Evolutionary conservation across 306 rosid species (phyloP).

Genomic region (Echinosophora koreensis): DNA sequence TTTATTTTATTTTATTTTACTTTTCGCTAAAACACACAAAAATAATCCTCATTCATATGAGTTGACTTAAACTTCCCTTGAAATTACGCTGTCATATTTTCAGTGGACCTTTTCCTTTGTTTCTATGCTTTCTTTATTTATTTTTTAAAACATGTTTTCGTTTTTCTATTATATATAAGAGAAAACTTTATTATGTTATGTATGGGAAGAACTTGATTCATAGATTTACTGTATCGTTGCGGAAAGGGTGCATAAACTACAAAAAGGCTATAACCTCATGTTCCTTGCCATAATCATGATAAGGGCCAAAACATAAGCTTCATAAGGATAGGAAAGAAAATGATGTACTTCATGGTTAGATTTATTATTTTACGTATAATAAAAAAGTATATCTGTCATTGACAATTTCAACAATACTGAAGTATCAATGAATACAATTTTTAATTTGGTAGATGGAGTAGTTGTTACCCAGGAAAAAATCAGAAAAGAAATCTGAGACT

Average conservation of each 20-base stretch:
- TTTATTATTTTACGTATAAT: neutral
- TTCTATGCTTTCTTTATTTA: neutral
- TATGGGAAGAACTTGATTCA: neutral
- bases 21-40: neutral
- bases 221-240: neutral
- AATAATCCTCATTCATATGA: neutral
- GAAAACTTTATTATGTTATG: neutral
- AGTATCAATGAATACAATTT: neutral
- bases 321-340: neutral
- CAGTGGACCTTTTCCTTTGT: neutral
- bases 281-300: too few species aligned
- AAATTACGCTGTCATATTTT: neutral
- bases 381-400: neutral
- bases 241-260: too few species aligned
- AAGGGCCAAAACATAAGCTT: neutral
- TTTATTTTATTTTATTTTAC: too few species aligned
- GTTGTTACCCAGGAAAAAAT: neutral
- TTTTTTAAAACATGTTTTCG: neutral
- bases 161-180: neutral
- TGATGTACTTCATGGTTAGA: neutral
- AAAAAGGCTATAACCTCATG: too few species aligned
- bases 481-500: neutral
- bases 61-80: slow-evolving; percentile 13
- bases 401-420: neutral
- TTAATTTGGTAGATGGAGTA: slow-evolving; percentile 15